Evolutionary conservation across 495 filamentous ascomycete species (phyloP).

Genomic region (Saxophila tyrrhenica): DNA sequence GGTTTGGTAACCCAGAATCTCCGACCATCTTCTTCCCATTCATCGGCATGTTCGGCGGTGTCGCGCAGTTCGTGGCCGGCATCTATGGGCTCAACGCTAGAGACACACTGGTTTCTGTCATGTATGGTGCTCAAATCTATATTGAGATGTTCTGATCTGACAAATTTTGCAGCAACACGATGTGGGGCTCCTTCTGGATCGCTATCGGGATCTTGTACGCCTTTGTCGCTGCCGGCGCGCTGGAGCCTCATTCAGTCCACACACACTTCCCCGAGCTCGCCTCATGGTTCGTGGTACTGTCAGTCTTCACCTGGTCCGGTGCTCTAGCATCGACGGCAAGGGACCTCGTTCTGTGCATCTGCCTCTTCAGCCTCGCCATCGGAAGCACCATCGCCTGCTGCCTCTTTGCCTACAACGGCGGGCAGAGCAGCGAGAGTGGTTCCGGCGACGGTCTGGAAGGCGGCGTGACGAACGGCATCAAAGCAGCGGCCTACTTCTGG

Average conservation of each 20-base stretch:
- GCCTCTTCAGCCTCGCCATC: conserved; percentile 4
- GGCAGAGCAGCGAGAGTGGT: neutral
- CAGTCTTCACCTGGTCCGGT: conserved; percentile 8
- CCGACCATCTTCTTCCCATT: conserved; percentile 12
- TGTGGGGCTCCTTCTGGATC: conserved; percentile 14
- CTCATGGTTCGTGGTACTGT: conserved; percentile 3
- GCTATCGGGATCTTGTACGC: conserved; percentile 7
- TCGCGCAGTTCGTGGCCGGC: conserved; percentile 12
- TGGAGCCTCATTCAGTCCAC: conserved; percentile 1
- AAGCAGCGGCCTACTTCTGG: conserved; percentile 13
- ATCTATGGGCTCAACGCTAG: conserved; percentile 2
- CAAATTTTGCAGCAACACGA: conserved; percentile 1
- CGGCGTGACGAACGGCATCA: conserved; percentile 4
- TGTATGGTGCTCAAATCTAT: too few species aligned
- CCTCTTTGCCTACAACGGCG: conserved; percentile 8
- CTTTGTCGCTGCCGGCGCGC: conserved; percentile 1
- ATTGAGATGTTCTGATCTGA: neutral
- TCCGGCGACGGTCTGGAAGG: neutral
- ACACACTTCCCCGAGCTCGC: conserved; percentile 13
- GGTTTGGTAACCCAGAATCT: conserved; percentile 4
- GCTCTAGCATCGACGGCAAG: conserved; percentile 3
- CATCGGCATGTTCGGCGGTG: conserved; percentile 5
- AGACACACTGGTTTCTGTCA: conserved; percentile 7
- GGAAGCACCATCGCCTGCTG: conserved; percentile 12
- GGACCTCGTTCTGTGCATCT: conserved; percentile 1